Conservation (phyloP, 139 green algal species). For the Tetradesmus obliquus region DNA sequence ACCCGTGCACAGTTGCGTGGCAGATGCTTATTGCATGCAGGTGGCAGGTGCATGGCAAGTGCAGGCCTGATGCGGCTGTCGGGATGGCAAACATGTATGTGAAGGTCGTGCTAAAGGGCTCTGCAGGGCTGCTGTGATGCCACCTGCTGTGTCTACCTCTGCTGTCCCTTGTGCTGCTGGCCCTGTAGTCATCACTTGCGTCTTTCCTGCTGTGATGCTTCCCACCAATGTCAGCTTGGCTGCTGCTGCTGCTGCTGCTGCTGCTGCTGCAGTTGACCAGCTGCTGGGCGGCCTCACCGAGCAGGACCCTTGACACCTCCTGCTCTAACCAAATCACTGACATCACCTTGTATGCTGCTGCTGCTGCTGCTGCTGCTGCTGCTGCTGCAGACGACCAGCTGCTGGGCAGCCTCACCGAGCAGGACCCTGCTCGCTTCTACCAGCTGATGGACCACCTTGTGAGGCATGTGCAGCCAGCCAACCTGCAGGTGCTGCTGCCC, state of each 20-base stretch:
- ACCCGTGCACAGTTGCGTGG: too few relatives aligned
- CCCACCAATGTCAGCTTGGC: too few relatives aligned
- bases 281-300: too few relatives aligned
- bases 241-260: too few relatives aligned
- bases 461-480: constrained; percentile 17
- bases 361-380: neutral
- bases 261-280: too few relatives aligned
- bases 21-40: too few relatives aligned
- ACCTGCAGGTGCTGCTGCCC: constrained; percentile 34
- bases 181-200: neutral
- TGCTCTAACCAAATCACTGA: neutral
- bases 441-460: constrained; percentile 30
- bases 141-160: too few relatives aligned
- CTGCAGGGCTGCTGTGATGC: neutral
- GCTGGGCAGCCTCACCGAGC: constrained; percentile 21
- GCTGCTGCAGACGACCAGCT: constrained; percentile 31
- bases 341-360: neutral
- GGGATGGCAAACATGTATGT: too few relatives aligned
- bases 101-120: neutral
- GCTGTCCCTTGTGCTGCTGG: neutral
- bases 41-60: too few relatives aligned
- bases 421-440: constrained; percentile 12
- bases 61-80: too few relatives aligned
- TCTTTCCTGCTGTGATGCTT: too few relatives aligned
- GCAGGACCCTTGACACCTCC: too few relatives aligned